Evolutionary conservation across 2,329 filamentous ascomycete genomes (phyloP), one percentile per base, ranked within the genome.

Genomic region (Alternaria solani): DNA sequence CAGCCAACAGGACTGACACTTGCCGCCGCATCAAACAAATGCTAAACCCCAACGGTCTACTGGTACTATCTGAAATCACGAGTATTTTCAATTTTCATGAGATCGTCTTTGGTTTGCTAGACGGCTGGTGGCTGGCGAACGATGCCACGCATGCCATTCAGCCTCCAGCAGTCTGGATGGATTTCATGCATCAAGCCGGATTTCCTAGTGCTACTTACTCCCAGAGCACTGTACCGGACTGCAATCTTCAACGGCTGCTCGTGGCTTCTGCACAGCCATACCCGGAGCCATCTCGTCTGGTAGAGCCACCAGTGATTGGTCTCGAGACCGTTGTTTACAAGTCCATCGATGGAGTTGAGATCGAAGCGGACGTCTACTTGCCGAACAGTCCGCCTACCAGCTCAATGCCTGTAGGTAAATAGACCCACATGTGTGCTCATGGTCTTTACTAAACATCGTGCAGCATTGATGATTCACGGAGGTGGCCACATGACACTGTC

Each of bases 401-500:
- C 44, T 51, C 62, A 18, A 59, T 43, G 49, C 23, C 57, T 51
- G 60, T 59, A 32, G 61, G 61, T 65, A 53, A 55, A 55, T 55
- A 42, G 25, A 2, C 48, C 32, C 39, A 0, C n/a, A 26, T 42
- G 34, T 20, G 12, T 18, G 14, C 9, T 42, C 6, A 4, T 49
- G 61, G 53, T 25, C 52, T 49, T 30, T 62, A 59, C 49, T 61
- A 54, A 60, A 25, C 51, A 18, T 36, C 23, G 11, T 57, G 2
- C 55, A 80, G 80, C 78, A 14, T 61, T 83, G 1, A 81, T 83
- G 79, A 78, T 83, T 16, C 81, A 84, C 55, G 81, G 81, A 3
- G 82, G 81, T 18, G 77, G 81, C 7, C 75, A 82, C 57, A 64
- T 83, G 5, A 76, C 77, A 32, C 71, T 81, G 8, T 78, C 77